These are phyloP conservation scores for Tolypocladium guangdongense DNA, from an alignment of 2,329 filamentous ascomycete species.

Conservation along the genomic window DNA sequence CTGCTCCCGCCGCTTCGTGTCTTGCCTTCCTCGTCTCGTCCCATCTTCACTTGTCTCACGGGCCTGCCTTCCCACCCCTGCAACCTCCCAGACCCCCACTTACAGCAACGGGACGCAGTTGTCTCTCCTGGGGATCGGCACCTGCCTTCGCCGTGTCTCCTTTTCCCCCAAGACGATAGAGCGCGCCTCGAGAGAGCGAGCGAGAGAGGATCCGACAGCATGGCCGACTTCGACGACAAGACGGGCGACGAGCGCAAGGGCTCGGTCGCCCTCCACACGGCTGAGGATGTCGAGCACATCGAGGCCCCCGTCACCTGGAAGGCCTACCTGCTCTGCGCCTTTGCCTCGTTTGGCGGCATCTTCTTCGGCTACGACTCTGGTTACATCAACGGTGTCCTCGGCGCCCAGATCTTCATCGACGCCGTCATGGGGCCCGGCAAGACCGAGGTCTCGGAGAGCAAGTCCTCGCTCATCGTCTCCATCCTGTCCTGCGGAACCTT, in stretches of 20 bases:
- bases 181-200: background rate
- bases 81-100: background rate
- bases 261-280: conserved; percentile 26
- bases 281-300: conserved; percentile 44
- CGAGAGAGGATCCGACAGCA: conserved; percentile 5
- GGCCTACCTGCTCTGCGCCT: conserved; percentile 59
- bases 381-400: conserved; percentile 58
- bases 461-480: conserved; percentile 53
- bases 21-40: background rate
- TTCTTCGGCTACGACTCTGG: conserved; percentile 74
- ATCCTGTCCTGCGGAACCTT: conserved; percentile 72
- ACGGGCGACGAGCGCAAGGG: conserved; percentile 10
- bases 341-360: conserved; percentile 61
- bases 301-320: conserved; percentile 60
- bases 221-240: conserved; percentile 13
- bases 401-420: conserved; percentile 38
- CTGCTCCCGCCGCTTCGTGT: conserved; percentile 2
- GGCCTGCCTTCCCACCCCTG: background rate
- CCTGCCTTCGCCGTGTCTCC: background rate
- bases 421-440: conserved; percentile 33
- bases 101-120: background rate
- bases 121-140: background rate
- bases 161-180: background rate
- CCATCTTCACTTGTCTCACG: background rate
- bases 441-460: conserved; percentile 23